These are phyloP conservation scores for Penicillium sp. DNA, from an alignment of 2,329 filamentous ascomycete species.

Conservation along the genomic window DNA sequence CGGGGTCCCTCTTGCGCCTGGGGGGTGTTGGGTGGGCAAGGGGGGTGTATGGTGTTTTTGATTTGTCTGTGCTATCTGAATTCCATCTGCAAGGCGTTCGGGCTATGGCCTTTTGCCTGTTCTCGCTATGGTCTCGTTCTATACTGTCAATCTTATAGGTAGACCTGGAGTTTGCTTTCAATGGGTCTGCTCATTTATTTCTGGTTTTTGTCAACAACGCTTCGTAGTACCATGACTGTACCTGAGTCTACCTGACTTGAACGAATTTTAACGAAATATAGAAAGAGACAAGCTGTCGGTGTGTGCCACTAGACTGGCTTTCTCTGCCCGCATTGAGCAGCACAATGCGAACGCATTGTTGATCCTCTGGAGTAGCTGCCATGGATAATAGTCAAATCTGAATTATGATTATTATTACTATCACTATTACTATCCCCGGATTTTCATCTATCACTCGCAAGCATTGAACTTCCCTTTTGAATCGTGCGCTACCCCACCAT, in stretches of 20 bases:
- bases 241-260: no score
- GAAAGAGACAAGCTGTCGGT: no score
- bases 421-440: neutral
- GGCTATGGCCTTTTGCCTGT: conserved; percentile 14
- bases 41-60: conserved; percentile 38
- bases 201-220: neutral
- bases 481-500: conserved; percentile 28
- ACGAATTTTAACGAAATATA: no score
- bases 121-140: conserved; percentile 9
- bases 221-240: neutral
- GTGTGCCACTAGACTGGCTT: neutral
- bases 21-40: conserved; percentile 31
- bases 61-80: conserved; percentile 34
- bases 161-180: conserved; percentile 6
- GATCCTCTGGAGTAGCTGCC: neutral
- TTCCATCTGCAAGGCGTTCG: conserved; percentile 28
- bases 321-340: neutral
- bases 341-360: neutral
- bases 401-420: neutral
- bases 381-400: neutral
- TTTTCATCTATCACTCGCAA: conserved; percentile 9
- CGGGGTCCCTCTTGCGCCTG: conserved; percentile 26
- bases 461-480: conserved; percentile 27
- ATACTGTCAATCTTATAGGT: conserved; percentile 5
- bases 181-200: neutral